These are phyloP conservation scores for Lanmaoa rubissima DNA, from an alignment of 768 basidiomycete genomes.

Conservation along the genomic window DNA sequence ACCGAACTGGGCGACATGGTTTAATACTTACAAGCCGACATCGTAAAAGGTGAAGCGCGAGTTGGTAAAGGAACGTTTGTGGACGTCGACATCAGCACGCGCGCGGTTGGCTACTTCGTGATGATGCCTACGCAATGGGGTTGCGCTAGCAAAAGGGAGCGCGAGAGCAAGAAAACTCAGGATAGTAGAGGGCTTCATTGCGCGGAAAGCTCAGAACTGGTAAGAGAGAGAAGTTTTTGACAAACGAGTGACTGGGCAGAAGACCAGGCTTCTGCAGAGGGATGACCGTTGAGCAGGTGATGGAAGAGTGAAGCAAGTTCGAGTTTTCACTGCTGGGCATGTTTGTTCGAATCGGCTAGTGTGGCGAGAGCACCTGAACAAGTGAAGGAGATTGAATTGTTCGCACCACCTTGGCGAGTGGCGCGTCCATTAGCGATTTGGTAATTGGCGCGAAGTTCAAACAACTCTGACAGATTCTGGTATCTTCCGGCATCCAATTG, in stretches of 20 bases:
- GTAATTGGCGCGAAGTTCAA: neutral
- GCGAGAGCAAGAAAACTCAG: constrained; percentile 35
- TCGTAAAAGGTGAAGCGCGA: constrained; percentile 55
- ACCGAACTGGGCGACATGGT: neutral
- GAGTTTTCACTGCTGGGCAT: neutral
- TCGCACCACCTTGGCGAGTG: neutral
- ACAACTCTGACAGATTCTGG: neutral
- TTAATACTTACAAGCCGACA: constrained; percentile 43
- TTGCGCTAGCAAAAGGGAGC: constrained; percentile 35
- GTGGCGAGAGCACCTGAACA: constrained; percentile 7
- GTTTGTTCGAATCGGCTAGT: constrained; percentile 25
- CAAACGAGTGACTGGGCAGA: constrained; percentile 27
- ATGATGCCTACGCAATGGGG: constrained; percentile 34
- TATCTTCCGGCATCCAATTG: constrained; percentile 20
- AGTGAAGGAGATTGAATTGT: neutral
- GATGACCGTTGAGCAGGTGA: constrained; percentile 1
- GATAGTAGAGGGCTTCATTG: constrained; percentile 31
- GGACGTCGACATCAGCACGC: constrained; percentile 33
- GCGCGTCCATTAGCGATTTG: neutral
- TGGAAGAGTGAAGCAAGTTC: neutral
- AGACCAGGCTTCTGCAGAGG: constrained; percentile 3
- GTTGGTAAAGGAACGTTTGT: constrained; percentile 34
- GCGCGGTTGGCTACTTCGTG: constrained; percentile 48
- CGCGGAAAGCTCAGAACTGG: neutral
- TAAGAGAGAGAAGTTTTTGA: neutral